Evolutionary conservation across 352 stramenopile genomes (phyloP).

Genomic region (Thalassiosira mediterranea): DNA sequence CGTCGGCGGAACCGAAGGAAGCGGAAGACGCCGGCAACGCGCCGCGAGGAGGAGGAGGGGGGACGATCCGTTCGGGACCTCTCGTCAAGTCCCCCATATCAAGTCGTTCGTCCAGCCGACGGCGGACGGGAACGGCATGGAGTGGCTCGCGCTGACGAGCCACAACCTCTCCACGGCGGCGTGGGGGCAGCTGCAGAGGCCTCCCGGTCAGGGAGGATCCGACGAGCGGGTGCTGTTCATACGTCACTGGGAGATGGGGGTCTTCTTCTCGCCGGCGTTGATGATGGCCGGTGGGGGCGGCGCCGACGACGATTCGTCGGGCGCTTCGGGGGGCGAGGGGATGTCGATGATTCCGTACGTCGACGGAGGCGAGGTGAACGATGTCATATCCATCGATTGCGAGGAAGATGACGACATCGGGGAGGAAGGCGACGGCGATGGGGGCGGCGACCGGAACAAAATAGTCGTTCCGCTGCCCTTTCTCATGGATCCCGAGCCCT

Average conservation of each 20-base stretch:
- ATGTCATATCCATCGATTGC: not conserved
- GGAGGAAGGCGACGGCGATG: not conserved
- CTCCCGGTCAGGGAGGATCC: constrained; percentile 1
- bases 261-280: constrained; percentile 64
- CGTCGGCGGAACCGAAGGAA: too few relatives aligned
- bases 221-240: constrained; percentile 45
- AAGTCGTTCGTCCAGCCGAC: constrained; percentile 72
- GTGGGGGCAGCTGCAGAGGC: constrained; percentile 71
- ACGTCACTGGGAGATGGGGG: constrained; percentile 73
- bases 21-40: too few relatives aligned
- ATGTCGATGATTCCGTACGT: not conserved
- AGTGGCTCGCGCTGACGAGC: constrained; percentile 69
- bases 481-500: not conserved
- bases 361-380: not conserved
- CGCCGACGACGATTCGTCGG: too few relatives aligned
- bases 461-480: not conserved
- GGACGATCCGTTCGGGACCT: constrained; percentile 52
- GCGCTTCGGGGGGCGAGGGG: not conserved
- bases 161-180: constrained; percentile 80
- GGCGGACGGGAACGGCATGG: constrained; percentile 26
- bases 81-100: constrained; percentile 69
- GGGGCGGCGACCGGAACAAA: not conserved
- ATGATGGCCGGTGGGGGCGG: too few relatives aligned
- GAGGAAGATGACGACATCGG: not conserved
- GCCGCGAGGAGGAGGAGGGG: too few relatives aligned